Evolutionary conservation across 192 early-diverging fungal species (phyloP), one percentile per base, ranked within the genome.

Genomic region (Entomortierella beljakovae): DNA sequence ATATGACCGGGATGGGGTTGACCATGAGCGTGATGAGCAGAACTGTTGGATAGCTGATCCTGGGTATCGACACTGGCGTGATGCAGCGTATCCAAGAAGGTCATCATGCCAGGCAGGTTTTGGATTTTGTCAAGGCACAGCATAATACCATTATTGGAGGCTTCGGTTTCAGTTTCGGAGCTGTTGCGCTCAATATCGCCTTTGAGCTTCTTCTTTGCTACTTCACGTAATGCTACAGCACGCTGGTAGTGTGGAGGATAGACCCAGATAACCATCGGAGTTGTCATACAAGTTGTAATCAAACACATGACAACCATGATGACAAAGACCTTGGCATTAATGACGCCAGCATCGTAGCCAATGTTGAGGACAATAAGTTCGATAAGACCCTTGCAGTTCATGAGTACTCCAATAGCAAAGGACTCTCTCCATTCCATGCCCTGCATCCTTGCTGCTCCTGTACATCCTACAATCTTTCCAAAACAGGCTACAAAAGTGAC

Each of bases 341-440:
- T 92, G 25, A 98, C 93, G 9, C 89, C 88, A 1, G 95, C 93
- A 38, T 94, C 83, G 64, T 92, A 84, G 13, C 97, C 96, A 62
- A 99, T 90, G 82, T 99, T 99, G 9, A 99, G 88, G 33, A 99
- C 95, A 62, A 98, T 97, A 8, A 99, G 85, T 79, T 99, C 97
- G 23, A 99, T 95, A 31, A 99, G 85, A 48, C 93, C 96, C 82
- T 97, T 98, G 70, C 93, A 94, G 85, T 95, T 97, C 96, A 99
- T 98, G 51, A 99, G 80, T 50, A 95, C 70, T 1, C 97, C 97
- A 46, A 97, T 87, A 0, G 94, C 87, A 15, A 92, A 79, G 1
- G 94, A 94, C 69, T 99, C 96, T 67, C 94, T 87, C 90, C 90
- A 93, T 23, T 86, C 85, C 62, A 95, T 88, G 16, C 90, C 91